These are phyloP conservation scores for Stephanodiscus minutulus DNA, from an alignment of 108 stramenopile species.

Conservation along the genomic window DNA sequence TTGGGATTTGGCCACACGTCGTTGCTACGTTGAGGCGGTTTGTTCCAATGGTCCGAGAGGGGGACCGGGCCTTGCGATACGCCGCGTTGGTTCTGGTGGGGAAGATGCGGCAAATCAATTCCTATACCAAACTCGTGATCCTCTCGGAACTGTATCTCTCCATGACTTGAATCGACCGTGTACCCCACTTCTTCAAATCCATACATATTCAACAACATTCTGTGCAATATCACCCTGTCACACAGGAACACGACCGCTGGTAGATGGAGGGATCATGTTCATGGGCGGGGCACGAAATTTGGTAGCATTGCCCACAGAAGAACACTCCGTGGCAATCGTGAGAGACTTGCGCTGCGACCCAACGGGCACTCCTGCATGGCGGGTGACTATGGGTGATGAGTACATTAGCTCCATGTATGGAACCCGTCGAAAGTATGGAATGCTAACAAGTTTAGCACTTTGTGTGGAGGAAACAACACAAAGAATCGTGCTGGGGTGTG, in stretches of 20 bases:
- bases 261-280: background rate
- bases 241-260: background rate
- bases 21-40: slow-evolving; percentile 33
- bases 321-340: slow-evolving; percentile 54
- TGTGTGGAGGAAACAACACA: slow-evolving; percentile 24
- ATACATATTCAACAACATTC: slow-evolving; percentile 63
- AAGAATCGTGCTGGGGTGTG: slow-evolving; percentile 66
- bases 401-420: slow-evolving; percentile 18
- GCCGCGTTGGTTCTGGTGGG: slow-evolving; percentile 15
- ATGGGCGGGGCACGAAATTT: slow-evolving; percentile 42
- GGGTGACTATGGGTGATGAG: slow-evolving; percentile 22
- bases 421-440: slow-evolving; percentile 60
- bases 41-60: background rate
- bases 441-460: slow-evolving; percentile 76
- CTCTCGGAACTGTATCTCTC: slow-evolving; percentile 72
- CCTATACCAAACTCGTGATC: slow-evolving; percentile 76
- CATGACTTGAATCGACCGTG: slow-evolving; percentile 56
- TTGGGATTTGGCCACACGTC: slow-evolving; percentile 52
- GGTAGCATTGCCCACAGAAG: slow-evolving; percentile 61
- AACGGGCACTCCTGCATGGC: slow-evolving; percentile 24
- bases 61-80: slow-evolving; percentile 42
- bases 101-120: slow-evolving; percentile 39
- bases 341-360: slow-evolving; percentile 58
- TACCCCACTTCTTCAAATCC: slow-evolving; percentile 18
- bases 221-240: slow-evolving; percentile 72